Conservation (phyloP, 768 basidiomycete genomes). For the Krasilnikovozyma curviuscula region DNA sequence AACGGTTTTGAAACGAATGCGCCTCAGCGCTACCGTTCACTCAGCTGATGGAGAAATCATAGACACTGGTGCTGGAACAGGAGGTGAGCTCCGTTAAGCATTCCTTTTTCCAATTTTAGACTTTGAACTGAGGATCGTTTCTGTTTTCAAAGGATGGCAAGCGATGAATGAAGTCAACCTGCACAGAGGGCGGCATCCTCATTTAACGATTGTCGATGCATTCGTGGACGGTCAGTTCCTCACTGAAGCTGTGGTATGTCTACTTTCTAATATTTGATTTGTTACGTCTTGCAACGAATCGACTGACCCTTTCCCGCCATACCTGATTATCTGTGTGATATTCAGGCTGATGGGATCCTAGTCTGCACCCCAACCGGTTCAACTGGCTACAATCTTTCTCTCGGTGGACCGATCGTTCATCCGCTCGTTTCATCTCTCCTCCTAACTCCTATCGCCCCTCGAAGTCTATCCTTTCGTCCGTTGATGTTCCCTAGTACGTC, state of each 20-base stretch:
- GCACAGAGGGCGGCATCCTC: conserved; percentile 77
- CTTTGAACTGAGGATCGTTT: conserved; percentile 1
- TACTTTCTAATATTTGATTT: background rate
- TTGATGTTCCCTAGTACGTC: conserved; percentile 54
- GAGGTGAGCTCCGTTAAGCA: too few relatives aligned
- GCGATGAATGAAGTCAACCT: conserved; percentile 94
- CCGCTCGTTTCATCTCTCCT: conserved; percentile 77
- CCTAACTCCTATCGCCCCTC: conserved; percentile 85
- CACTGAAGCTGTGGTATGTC: conserved; percentile 78
- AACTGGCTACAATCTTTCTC: conserved; percentile 86
- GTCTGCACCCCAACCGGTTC: conserved; percentile 92
- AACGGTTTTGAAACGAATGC: conserved; percentile 72
- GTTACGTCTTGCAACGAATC: background rate
- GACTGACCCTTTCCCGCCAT: background rate
- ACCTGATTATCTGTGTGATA: background rate
- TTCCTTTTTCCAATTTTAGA: too few relatives aligned
- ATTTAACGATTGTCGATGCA: conserved; percentile 80
- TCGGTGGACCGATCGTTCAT: conserved; percentile 89
- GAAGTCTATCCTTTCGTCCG: conserved; percentile 77
- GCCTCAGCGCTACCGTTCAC: conserved; percentile 61
- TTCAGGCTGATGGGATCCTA: conserved; percentile 76
- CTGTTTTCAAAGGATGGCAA: conserved; percentile 55
- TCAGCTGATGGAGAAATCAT: conserved; percentile 34
- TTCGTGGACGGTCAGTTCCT: conserved; percentile 87
- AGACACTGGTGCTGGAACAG: background rate